These are phyloP conservation scores for Yamadazyma conglobata DNA, from an alignment of 1,139 yeast species.

Conservation along the genomic window DNA sequence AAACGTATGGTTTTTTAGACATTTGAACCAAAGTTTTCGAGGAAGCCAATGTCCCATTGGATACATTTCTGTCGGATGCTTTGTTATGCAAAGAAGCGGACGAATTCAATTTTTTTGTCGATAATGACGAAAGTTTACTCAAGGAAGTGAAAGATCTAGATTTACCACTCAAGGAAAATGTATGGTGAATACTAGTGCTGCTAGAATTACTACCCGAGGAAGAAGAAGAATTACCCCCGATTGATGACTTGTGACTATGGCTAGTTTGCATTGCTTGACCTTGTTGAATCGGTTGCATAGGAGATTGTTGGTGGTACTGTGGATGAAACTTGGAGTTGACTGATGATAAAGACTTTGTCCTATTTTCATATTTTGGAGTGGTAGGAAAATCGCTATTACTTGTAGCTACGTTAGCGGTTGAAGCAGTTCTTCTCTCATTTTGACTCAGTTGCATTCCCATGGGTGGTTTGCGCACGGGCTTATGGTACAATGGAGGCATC, in stretches of 20 bases:
- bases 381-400: slow-evolving; percentile 11
- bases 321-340: slow-evolving; percentile 12
- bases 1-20: slow-evolving; percentile 60
- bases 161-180: slow-evolving; percentile 40
- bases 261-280: slow-evolving; percentile 13
- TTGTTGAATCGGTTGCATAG: slow-evolving; percentile 16
- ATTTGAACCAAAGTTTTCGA: slow-evolving; percentile 31
- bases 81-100: slow-evolving; percentile 29
- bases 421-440: slow-evolving; percentile 24
- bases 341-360: slow-evolving; percentile 22
- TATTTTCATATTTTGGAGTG: slow-evolving; percentile 16
- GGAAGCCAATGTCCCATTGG: slow-evolving; percentile 28
- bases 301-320: slow-evolving; percentile 9
- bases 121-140: slow-evolving; percentile 40
- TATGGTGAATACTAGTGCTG: slow-evolving; percentile 24
- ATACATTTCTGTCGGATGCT: slow-evolving; percentile 29
- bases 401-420: slow-evolving; percentile 21
- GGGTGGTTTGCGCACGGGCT: slow-evolving; percentile 11
- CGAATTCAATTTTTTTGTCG: slow-evolving; percentile 40
- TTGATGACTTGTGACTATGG: slow-evolving; percentile 4
- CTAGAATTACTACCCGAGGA: slow-evolving; percentile 12
- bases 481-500: slow-evolving; percentile 3
- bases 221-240: slow-evolving; percentile 15
- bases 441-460: too few species aligned
- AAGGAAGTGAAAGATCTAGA: slow-evolving; percentile 45